These are phyloP conservation scores for Echeveria elegans DNA, from an alignment of 164 flowering plant species.

Conservation along the genomic window DNA sequence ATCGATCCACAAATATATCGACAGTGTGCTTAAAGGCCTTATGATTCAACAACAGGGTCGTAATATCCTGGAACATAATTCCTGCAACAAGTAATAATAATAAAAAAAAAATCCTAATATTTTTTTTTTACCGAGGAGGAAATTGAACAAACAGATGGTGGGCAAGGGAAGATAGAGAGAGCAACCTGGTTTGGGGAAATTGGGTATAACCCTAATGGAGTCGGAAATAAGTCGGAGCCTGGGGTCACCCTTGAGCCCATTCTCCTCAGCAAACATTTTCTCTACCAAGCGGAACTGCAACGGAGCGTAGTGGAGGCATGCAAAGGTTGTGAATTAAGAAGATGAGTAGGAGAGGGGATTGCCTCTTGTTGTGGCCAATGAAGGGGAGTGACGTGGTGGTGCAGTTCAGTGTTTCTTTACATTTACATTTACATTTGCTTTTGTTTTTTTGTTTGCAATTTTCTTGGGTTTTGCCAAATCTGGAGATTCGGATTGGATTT, in stretches of 20 bases:
- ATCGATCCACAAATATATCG: conserved; percentile 88
- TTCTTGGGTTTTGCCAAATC: too few species aligned
- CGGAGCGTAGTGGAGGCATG: too few species aligned
- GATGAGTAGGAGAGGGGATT: too few species aligned
- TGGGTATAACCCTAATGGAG: conserved; percentile 67
- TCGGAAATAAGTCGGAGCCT: conserved; percentile 53
- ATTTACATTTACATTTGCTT: too few species aligned
- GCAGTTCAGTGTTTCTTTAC: too few species aligned
- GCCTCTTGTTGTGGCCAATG: too few species aligned
- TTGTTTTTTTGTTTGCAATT: too few species aligned
- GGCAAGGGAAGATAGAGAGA: background rate
- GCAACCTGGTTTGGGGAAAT: conserved; percentile 76
- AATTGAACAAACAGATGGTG: background rate
- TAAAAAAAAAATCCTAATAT: background rate
- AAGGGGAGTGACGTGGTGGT: too few species aligned
- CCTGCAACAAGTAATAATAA: conserved; percentile 33
- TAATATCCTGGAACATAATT: conserved; percentile 91
- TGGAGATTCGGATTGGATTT: too few species aligned
- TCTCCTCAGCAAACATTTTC: conserved; percentile 56
- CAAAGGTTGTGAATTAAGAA: too few species aligned
- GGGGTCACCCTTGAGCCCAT: conserved; percentile 63
- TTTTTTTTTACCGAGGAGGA: background rate
- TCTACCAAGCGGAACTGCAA: too few species aligned
- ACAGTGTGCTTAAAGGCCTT: conserved; percentile 79
- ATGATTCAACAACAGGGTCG: conserved; percentile 75